A percentile compares a stretch with the other conserved stretches of the same genome.
Conservation (phyloP, 1,139 yeast genomes). For the Blastobotrys illinoisensis region DNA sequence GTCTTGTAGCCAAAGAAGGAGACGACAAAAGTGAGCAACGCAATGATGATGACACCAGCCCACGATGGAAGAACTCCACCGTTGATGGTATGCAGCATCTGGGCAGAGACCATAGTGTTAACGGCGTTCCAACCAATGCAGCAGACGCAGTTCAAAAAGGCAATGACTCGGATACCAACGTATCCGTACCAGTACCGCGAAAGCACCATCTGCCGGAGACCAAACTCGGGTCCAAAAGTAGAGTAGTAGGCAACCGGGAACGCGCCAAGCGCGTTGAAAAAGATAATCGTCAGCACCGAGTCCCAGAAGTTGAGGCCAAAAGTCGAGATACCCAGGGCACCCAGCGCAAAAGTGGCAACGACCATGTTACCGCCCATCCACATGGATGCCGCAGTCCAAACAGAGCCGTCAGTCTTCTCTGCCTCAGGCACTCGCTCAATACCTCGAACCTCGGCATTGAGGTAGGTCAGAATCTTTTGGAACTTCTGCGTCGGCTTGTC, state of each 20-base stretch:
- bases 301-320: constrained; percentile 60
- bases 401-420: constrained; percentile 56
- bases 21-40: constrained; percentile 62
- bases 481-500: constrained; percentile 1
- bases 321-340: constrained; percentile 62
- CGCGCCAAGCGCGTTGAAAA: constrained; percentile 69
- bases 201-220: constrained; percentile 82
- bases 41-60: constrained; percentile 81
- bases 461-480: not conserved
- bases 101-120: constrained; percentile 86
- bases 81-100: constrained; percentile 72
- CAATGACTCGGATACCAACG: constrained; percentile 67
- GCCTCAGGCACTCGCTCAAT: constrained; percentile 64
- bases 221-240: constrained; percentile 75
- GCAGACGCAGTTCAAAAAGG: constrained; percentile 71
- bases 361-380: constrained; percentile 93
- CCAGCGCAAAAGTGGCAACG: constrained; percentile 75
- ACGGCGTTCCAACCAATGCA: constrained; percentile 97
- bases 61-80: constrained; percentile 68
- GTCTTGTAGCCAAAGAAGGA: constrained; percentile 84
- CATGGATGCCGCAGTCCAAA: constrained; percentile 75
- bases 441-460: constrained; percentile 55
- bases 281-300: constrained; percentile 54
- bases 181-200: constrained; percentile 77
- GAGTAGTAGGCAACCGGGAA: constrained; percentile 79